Percentiles rank a stretch among this genome's conserved stretches.
These are phyloP conservation scores for Epichloe gansuensis DNA, from an alignment of 2,329 filamentous ascomycete genomes.

Conservation along the genomic window DNA sequence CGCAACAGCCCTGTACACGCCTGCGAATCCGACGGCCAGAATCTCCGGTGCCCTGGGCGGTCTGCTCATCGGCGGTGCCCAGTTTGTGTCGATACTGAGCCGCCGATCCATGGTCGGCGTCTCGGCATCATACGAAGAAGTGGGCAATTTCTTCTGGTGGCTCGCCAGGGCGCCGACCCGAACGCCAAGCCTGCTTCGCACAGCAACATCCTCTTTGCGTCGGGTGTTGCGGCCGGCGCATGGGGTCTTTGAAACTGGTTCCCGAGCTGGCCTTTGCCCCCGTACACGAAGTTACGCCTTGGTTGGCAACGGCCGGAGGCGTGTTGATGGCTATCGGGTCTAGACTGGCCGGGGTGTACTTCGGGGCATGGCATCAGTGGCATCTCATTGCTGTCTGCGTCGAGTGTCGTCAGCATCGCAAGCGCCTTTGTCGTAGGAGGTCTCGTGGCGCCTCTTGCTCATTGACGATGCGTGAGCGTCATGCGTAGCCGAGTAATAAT, in stretches of 20 bases:
- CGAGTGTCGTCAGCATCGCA: constrained; percentile 49
- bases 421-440: constrained; percentile 43
- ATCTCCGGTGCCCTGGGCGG: constrained; percentile 42
- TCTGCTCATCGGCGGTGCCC: constrained; percentile 43
- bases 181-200: constrained; percentile 21
- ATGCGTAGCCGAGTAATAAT: no score
- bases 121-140: constrained; percentile 49
- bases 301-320: constrained; percentile 39
- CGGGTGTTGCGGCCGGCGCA: constrained; percentile 37
- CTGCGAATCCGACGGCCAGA: constrained; percentile 17
- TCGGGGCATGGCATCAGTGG: constrained; percentile 60
- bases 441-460: constrained; percentile 16
- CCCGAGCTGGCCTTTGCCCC: constrained; percentile 18
- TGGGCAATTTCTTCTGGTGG: constrained; percentile 42
- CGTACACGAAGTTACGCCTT: constrained; percentile 21
- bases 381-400: constrained; percentile 47
- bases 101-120: constrained; percentile 46
- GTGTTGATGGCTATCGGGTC: constrained; percentile 46
- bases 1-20: constrained; percentile 20
- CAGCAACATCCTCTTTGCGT: constrained; percentile 38
- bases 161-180: constrained; percentile 18
- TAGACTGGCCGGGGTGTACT: constrained; percentile 53
- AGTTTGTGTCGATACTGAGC: constrained; percentile 42
- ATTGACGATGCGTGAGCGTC: constrained; percentile 8
- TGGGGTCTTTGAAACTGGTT: constrained; percentile 22